Percentiles rank a stretch among this genome's conserved stretches.
These are phyloP conservation scores for Candida sp. DNA, from an alignment of 1,139 yeast genomes.

Conservation along the genomic window DNA sequence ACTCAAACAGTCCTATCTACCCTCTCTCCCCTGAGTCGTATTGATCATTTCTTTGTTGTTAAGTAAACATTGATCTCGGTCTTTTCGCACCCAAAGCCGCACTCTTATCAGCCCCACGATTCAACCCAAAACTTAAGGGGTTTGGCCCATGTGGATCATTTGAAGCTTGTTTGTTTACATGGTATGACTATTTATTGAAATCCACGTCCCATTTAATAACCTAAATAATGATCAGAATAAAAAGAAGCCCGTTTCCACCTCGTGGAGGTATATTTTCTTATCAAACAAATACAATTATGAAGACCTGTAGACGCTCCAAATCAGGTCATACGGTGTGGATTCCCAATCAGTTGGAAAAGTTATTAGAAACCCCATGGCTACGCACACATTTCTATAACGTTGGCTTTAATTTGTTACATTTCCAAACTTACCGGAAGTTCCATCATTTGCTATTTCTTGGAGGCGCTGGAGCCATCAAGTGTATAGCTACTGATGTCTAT, in stretches of 20 bases:
- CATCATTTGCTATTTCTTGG: constrained; percentile 24
- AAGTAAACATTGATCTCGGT: no score
- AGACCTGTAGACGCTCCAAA: background rate
- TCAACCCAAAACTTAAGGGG: background rate
- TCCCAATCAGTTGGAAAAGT: constrained; percentile 9
- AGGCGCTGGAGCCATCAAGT: constrained; percentile 36
- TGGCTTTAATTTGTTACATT: constrained; percentile 35
- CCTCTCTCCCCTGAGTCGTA: no score
- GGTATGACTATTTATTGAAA: background rate
- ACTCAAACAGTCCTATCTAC: no score
- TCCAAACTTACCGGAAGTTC: constrained; percentile 33
- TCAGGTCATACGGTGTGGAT: constrained; percentile 8
- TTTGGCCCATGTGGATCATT: background rate
- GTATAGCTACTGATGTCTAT: constrained; percentile 33
- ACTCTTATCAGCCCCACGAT: background rate
- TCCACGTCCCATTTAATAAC: no score
- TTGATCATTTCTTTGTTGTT: no score
- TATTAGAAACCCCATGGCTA: constrained; percentile 20
- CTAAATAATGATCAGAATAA: background rate
- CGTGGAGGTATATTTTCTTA: background rate
- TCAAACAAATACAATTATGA: background rate
- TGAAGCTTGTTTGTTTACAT: background rate
- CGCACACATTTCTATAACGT: constrained; percentile 30
- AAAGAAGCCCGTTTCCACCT: background rate
- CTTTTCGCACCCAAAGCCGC: background rate